Evolutionary conservation across 2,329 filamentous ascomycete species (phyloP).

Genomic region (Cryphonectria carpinicola): DNA sequence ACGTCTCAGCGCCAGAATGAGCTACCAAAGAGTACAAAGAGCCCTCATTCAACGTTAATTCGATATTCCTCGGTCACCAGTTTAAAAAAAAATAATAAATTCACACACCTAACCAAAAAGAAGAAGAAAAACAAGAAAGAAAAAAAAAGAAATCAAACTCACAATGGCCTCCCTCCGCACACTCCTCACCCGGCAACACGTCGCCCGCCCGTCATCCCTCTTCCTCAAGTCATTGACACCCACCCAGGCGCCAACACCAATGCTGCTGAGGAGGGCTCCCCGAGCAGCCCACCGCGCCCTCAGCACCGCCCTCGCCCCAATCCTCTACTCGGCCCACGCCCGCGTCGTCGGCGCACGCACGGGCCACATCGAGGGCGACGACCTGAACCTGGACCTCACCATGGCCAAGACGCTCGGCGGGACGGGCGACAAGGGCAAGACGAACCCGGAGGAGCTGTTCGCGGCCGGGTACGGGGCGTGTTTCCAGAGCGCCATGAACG

Average conservation of each 20-base stretch:
- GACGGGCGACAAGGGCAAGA: conserved; percentile 44
- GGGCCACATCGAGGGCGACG: conserved; percentile 36
- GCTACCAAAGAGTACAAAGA: background rate
- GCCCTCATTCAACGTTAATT: no score
- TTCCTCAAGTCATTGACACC: background rate
- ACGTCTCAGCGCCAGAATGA: background rate
- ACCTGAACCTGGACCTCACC: conserved; percentile 41
- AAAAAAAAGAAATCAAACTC: no score
- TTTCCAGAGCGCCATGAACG: conserved; percentile 52
- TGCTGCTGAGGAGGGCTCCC: background rate
- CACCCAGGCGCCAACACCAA: conserved; percentile 28
- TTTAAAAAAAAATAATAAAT: background rate
- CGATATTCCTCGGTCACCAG: background rate
- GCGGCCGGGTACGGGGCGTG: conserved; percentile 52
- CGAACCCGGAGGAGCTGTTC: conserved; percentile 52
- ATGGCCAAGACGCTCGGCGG: conserved; percentile 50
- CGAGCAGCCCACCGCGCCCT: conserved; percentile 34
- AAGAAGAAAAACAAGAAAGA: no score
- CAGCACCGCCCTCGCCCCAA: conserved; percentile 44
- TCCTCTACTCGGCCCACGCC: conserved; percentile 43
- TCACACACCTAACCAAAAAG: no score
- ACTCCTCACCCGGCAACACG: background rate
- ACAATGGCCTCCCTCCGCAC: conserved; percentile 1
- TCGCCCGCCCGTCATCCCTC: background rate
- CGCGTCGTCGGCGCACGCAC: conserved; percentile 44